Percentiles rank a stretch among this genome's conserved stretches.
Conservation (phyloP, 164 flowering plant species). For the Macadamia tetraphylla region DNA sequence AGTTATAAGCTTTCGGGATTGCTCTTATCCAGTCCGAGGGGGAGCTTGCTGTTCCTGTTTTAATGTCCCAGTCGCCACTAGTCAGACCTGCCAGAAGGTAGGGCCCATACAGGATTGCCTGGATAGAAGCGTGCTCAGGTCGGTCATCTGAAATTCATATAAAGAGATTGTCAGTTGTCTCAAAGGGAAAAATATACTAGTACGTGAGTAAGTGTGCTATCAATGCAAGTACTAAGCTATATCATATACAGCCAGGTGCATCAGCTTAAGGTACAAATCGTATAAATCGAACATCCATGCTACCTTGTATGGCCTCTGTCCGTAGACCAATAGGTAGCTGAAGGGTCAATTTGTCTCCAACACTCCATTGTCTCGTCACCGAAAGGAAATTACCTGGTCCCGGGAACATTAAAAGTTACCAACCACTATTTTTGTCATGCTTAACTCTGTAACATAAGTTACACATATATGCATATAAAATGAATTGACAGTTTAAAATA, state of each 20-base stretch:
- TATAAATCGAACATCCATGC: background rate
- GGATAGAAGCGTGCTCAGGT: conserved; percentile 48
- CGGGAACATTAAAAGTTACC: conserved; percentile 1
- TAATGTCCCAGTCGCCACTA: conserved; percentile 63
- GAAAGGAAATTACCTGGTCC: conserved; percentile 65
- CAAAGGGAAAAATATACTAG: background rate
- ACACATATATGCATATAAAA: no score
- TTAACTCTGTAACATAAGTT: no score
- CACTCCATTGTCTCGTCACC: conserved; percentile 47
- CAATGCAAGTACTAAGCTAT: no score
- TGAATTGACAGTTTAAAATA: no score
- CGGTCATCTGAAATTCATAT: conserved; percentile 63
- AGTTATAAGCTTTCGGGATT: conserved; percentile 48
- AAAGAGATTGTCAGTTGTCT: conserved; percentile 8
- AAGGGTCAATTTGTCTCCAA: conserved; percentile 47
- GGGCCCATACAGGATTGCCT: conserved; percentile 85
- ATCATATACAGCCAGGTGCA: background rate
- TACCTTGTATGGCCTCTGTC: conserved; percentile 78
- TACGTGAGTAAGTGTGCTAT: no score
- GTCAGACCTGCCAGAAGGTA: conserved; percentile 73
- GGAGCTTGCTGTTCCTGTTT: conserved; percentile 27
- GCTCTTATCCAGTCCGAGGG: conserved; percentile 60
- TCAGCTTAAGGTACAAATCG: background rate
- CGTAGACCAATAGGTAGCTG: conserved; percentile 54
- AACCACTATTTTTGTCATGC: no score